These are phyloP conservation scores for Immersiporthe knoxdaviesiana DNA, from an alignment of 2,329 filamentous ascomycete genomes.

Conservation along the genomic window DNA sequence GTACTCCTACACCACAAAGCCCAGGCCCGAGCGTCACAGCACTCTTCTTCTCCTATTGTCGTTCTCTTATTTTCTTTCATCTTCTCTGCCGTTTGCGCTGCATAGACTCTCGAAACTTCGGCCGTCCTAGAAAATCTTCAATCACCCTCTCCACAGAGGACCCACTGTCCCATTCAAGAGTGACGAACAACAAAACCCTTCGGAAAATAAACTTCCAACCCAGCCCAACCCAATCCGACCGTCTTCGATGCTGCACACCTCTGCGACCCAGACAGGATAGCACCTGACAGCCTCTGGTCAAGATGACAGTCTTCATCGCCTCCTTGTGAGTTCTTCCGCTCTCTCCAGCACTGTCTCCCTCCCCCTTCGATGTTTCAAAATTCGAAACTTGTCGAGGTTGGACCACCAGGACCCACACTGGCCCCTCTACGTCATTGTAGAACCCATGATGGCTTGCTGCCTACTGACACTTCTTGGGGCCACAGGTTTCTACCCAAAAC, in stretches of 20 bases:
- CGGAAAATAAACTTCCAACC: not conserved
- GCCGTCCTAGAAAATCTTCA: constrained; percentile 12
- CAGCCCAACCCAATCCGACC: not conserved
- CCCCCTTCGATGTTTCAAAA: not conserved
- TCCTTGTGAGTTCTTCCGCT: constrained; percentile 50
- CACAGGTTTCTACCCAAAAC: constrained; percentile 93
- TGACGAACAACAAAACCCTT: not conserved
- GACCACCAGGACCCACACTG: constrained; percentile 22
- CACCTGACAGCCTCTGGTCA: constrained; percentile 34
- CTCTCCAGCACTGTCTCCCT: not conserved
- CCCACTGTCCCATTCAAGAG: constrained; percentile 11
- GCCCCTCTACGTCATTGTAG: constrained; percentile 24
- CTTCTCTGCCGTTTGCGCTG: not conserved
- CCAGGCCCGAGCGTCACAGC: not conserved
- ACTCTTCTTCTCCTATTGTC: not conserved
- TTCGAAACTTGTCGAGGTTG: not conserved
- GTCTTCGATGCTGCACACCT: constrained; percentile 3
- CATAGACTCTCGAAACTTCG: constrained; percentile 13
- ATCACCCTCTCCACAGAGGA: not conserved
- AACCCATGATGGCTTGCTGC: not conserved
- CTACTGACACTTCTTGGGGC: not conserved
- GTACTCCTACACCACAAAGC: not conserved
- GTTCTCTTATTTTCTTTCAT: not conserved
- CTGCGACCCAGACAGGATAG: not conserved
- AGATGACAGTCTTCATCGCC: constrained; percentile 56